These are phyloP conservation scores for Solanum corneliomulleri DNA, from an alignment of 257 asterid species.

Conservation along the genomic window DNA sequence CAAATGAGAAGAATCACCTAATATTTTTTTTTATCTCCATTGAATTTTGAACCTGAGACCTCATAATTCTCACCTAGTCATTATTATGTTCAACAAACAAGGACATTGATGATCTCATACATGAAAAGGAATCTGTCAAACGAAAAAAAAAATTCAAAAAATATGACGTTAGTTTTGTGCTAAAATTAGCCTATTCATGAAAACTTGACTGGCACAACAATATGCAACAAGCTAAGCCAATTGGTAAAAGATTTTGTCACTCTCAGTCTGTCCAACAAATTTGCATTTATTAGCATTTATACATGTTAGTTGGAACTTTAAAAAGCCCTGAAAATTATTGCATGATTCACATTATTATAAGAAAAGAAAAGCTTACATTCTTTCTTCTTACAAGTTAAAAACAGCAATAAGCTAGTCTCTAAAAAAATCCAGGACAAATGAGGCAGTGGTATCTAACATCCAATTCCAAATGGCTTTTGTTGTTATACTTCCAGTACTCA, in stretches of 20 bases:
- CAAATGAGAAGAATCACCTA: too few species aligned
- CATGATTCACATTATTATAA: background rate
- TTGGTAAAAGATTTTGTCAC: background rate
- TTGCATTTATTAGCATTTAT: background rate
- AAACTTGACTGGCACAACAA: background rate
- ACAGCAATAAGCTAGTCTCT: background rate
- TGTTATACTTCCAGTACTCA: background rate
- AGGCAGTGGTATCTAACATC: background rate
- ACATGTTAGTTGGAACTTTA: background rate
- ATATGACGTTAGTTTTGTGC: background rate
- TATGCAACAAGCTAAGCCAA: background rate
- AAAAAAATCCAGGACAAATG: background rate
- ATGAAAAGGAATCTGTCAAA: too few species aligned
- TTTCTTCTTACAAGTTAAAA: background rate
- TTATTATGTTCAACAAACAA: background rate
- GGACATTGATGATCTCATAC: background rate
- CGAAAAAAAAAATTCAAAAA: background rate
- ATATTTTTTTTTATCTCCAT: too few species aligned
- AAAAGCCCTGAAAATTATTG: background rate
- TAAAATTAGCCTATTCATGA: background rate
- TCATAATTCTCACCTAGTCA: background rate
- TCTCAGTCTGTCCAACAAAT: background rate
- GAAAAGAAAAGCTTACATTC: background rate
- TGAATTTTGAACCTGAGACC: background rate
- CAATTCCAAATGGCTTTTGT: background rate